Percentiles rank a stretch among this genome's conserved stretches.
Conservation (phyloP, 2,329 filamentous ascomycete genomes). For the Beauveria medogensis region DNA sequence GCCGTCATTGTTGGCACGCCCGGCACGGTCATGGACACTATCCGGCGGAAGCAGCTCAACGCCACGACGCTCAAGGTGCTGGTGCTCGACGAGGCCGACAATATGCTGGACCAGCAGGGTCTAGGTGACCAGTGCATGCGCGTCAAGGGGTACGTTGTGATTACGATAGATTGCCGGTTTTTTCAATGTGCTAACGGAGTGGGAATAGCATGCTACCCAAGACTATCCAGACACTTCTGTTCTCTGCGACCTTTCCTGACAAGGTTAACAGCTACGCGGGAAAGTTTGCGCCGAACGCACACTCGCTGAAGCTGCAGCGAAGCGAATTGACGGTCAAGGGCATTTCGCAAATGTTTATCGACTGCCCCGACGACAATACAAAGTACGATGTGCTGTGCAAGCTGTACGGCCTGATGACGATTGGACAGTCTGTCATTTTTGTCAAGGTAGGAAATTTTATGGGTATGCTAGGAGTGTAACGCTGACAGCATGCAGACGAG, state of each 20-base stretch:
- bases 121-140: slow-evolving; percentile 90
- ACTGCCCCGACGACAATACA: slow-evolving; percentile 71
- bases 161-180: not conserved
- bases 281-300: slow-evolving; percentile 77
- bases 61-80: slow-evolving; percentile 66
- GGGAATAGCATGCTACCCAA: slow-evolving; percentile 58
- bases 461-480: not conserved
- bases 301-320: slow-evolving; percentile 78
- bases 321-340: slow-evolving; percentile 93
- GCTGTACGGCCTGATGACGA: slow-evolving; percentile 92
- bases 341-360: slow-evolving; percentile 96
- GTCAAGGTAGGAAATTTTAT: slow-evolving; percentile 60
- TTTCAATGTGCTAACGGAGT: not conserved
- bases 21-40: slow-evolving; percentile 82
- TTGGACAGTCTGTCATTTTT: slow-evolving; percentile 96
- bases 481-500: slow-evolving; percentile 52
- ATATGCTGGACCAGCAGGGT: slow-evolving; percentile 95
- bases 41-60: slow-evolving; percentile 69
- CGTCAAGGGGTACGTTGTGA: slow-evolving; percentile 61
- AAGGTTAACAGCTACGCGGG: slow-evolving; percentile 78
- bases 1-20: slow-evolving; percentile 89
- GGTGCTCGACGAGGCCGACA: slow-evolving; percentile 94
- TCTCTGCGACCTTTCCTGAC: slow-evolving; percentile 88
- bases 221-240: slow-evolving; percentile 79
- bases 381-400: slow-evolving; percentile 88